Conservation (phyloP, 73 alveolate genomes). For the Symbiodinium pilosum region DNA sequence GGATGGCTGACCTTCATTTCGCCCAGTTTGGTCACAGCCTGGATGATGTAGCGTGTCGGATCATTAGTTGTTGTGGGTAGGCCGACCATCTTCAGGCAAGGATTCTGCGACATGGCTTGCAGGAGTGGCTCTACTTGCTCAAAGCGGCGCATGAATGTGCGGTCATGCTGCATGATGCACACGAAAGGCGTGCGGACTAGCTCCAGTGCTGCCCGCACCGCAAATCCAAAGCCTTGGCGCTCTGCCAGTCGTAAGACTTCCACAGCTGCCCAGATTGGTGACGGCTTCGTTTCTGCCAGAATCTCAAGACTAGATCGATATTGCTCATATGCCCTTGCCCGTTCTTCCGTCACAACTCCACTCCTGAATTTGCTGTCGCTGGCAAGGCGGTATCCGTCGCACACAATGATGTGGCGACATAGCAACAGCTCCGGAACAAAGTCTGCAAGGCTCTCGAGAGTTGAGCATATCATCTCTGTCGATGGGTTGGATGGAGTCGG, state of each 20-base stretch:
- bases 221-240: conserved; percentile 86
- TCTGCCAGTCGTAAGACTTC: conserved; percentile 40
- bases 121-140: neutral
- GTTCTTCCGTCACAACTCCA: conserved; percentile 64
- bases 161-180: conserved; percentile 85
- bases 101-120: conserved; percentile 36
- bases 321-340: conserved; percentile 69
- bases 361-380: conserved; percentile 90
- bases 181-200: conserved; percentile 53
- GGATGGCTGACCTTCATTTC: conserved; percentile 66
- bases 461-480: conserved; percentile 77
- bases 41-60: conserved; percentile 43
- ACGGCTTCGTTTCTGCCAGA: neutral
- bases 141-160: conserved; percentile 75
- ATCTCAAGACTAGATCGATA: conserved; percentile 31
- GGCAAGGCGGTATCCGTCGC: conserved; percentile 55
- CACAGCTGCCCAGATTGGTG: conserved; percentile 1
- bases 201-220: conserved; percentile 79
- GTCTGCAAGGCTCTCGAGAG: conserved; percentile 64
- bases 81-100: conserved; percentile 66
- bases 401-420: conserved; percentile 69
- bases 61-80: conserved; percentile 73
- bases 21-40: conserved; percentile 13
- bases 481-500: conserved; percentile 73
- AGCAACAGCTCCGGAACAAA: conserved; percentile 50